Base-by-base conservation (phyloP, 2,329 filamentous ascomycete genomes). In the Fusarium equiseti region DNA sequence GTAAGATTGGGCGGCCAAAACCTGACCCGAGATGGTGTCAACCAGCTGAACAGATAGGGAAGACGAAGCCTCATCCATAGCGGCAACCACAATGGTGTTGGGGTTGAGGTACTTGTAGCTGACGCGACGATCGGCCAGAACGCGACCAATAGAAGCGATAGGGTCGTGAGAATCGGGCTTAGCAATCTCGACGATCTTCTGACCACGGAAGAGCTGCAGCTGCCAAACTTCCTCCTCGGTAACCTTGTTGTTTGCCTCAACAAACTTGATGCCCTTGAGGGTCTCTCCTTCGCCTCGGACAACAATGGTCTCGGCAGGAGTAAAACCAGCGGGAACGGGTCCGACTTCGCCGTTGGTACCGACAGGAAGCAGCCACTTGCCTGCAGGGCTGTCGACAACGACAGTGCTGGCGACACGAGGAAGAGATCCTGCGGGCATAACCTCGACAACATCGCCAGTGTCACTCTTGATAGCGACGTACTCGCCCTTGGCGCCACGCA, bases 61-160 rank as follows among this genome's bases (percentile, higher is more conserved):
- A 6, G 84, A 86, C 5, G 85, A 76, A 13, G 83, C 82, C 24
- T 91, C 86, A 35, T 91, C 86, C 4, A 90, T 82, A 2, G 92
- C 86, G 3, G 92, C 92, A 48, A 97, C 85, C 1, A 98, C 86
- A 4, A 94, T 85, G 9, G 93, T 87, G 80, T 97, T 98, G 1
- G 93, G 90, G 82, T 97, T 97, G 43, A 99, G 83, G 78, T 98
- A 98, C 82, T 99, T 99, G 88, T 99, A 99, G 69, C 95, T 88
- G 50, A 99, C 96, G n/a, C 90, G 91, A 45, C 96, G 89, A 76
- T 99, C 92, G 27, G 94, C 95, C 24, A 99, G 88, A 3, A 98
- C 96, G 63, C 93, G 94, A 12, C 96, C 96, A 73, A 99, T 97
- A 1, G 96, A 98, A 5, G 96, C 95, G 50, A 98, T 90, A 0